Percentiles rank a stretch among this genome's conserved stretches.
These are phyloP conservation scores for Lactuca saligna DNA, from an alignment of 129 eudicot genomes.

Conservation along the genomic window DNA sequence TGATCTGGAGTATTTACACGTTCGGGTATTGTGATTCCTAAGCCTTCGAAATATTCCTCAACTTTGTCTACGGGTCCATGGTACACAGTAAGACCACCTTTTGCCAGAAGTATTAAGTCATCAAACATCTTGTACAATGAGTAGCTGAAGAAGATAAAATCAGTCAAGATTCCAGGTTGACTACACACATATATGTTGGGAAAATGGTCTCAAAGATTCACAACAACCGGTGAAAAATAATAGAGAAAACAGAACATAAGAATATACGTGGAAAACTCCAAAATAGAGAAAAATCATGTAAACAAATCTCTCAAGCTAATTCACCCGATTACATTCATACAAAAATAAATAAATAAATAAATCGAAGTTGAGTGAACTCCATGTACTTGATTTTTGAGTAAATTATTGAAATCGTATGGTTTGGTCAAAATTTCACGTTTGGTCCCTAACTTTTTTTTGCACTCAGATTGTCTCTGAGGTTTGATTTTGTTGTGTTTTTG, in stretches of 20 bases:
- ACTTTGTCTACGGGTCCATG: slow-evolving; percentile 89
- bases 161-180: neutral
- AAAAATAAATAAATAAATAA: too few relatives aligned
- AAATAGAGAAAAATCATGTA: too few relatives aligned
- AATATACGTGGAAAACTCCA: neutral
- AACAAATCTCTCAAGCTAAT: neutral
- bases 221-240: neutral
- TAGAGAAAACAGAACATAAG: neutral
- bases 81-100: slow-evolving; percentile 90
- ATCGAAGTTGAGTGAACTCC: too few relatives aligned
- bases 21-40: slow-evolving; percentile 82
- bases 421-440: too few relatives aligned
- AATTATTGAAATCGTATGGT: too few relatives aligned
- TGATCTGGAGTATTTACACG: slow-evolving; percentile 95
- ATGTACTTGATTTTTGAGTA: too few relatives aligned
- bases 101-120: slow-evolving; percentile 92
- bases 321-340: neutral
- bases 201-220: neutral
- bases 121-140: slow-evolving; percentile 92
- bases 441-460: too few relatives aligned
- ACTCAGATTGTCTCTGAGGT: too few relatives aligned
- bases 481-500: too few relatives aligned
- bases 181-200: neutral
- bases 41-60: slow-evolving; percentile 76
- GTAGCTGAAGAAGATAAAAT: slow-evolving; percentile 51